Evolutionary conservation across 345 rosid species (phyloP), one percentile per base, ranked within the genome.

Genomic region (Eucalyptus globulus): DNA sequence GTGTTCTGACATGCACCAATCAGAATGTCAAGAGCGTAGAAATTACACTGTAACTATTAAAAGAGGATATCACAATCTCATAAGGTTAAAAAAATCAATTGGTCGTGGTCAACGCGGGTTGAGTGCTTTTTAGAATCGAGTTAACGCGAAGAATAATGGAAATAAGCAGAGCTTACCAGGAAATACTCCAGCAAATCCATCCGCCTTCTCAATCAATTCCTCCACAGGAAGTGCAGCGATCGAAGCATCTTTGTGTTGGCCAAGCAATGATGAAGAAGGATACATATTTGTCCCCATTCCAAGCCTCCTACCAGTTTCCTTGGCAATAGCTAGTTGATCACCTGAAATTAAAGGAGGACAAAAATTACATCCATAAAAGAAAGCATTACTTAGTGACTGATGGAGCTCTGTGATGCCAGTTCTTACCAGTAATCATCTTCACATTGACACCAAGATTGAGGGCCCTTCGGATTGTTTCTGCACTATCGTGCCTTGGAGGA

Each of bases 271-370:
- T 50, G 99, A 96, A 92, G 99, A 97, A 12, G 97, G 98, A 90
- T 97, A 97, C 99, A 97, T 97, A 89, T 96, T 97, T 43, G 99
- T 96, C 87, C 99, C 99, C 99, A 97, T 97, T 87, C 99, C 99
- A 90, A 97, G 99, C 94, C 99, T 95, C 89, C 99, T 90, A 37
- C 97, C 99, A 8, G 99, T 97, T 94, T 97, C 99, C 94, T 97
- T 97, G 56, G 83, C 99, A 89, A 97, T 97, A 72, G 99, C 99
- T 90, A 97, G 98, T 88, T 97, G 99, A 94, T 97, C 99, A 87
- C 99, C 99, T 87, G 88, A 60, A 54, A 31, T 54, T 44, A 34
- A 86, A 58, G 62, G 65, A 85, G 27, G 22, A 58, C 37, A 43
- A 34, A 86, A 72, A 40, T 44, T 53, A 49, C 86, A 45, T 53